Evolutionary conservation across 352 stramenopile genomes (phyloP).

Genomic region (Phytophthora sp.): DNA sequence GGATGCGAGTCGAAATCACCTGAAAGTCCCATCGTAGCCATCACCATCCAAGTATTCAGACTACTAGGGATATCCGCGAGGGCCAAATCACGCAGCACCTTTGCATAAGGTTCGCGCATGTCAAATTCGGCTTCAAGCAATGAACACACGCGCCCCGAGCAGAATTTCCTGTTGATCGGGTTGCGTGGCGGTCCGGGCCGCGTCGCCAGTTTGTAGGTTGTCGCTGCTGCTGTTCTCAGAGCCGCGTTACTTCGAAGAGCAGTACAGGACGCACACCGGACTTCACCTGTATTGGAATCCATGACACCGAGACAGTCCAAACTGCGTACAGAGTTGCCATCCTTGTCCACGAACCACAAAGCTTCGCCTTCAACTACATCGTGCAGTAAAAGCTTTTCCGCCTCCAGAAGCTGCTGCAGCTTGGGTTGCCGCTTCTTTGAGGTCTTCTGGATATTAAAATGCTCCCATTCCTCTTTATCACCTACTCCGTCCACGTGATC

Average conservation of each 20-base stretch:
- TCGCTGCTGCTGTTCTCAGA: slow-evolving; percentile 48
- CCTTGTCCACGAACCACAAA: slow-evolving; percentile 84
- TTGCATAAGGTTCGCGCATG: slow-evolving; percentile 59
- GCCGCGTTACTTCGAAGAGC: slow-evolving; percentile 58
- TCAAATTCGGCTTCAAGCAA: slow-evolving; percentile 62
- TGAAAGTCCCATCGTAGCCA: slow-evolving; percentile 71
- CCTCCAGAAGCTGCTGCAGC: slow-evolving; percentile 48
- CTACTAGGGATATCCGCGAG: slow-evolving; percentile 51
- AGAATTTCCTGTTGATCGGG: slow-evolving; percentile 67
- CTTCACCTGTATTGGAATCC: slow-evolving; percentile 44
- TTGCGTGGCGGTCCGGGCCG: slow-evolving; percentile 41
- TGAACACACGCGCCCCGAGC: slow-evolving; percentile 54
- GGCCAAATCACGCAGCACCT: slow-evolving; percentile 60
- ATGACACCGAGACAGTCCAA: slow-evolving; percentile 68
- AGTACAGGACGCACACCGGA: slow-evolving; percentile 51
- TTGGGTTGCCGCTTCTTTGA: slow-evolving; percentile 34
- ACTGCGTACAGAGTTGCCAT: slow-evolving; percentile 71
- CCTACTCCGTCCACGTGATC: slow-evolving; percentile 20
- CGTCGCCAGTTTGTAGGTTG: slow-evolving; percentile 48
- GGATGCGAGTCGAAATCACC: slow-evolving; percentile 67
- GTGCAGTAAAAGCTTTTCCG: slow-evolving; percentile 70
- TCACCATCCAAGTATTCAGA: slow-evolving; percentile 69
- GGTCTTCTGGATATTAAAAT: not conserved
- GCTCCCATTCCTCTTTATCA: slow-evolving; percentile 12
- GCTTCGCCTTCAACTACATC: slow-evolving; percentile 76